Percentiles rank a stretch among this genome's conserved stretches.
Evolutionary conservation across 768 basidiomycete genomes (phyloP).

Genomic region (Naganishia friedmannii): DNA sequence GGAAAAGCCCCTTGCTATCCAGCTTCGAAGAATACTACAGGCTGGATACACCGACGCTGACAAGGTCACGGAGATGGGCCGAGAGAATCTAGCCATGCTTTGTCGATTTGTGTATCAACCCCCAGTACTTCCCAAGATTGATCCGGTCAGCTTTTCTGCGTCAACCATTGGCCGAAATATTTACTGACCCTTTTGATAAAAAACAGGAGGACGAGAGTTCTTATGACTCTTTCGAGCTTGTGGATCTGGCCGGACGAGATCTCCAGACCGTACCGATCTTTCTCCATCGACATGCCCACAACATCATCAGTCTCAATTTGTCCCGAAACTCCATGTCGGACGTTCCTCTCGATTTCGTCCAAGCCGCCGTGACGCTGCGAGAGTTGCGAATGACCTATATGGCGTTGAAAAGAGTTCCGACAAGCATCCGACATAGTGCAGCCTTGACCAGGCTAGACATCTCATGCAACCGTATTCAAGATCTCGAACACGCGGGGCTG

Average conservation of each 20-base stretch:
- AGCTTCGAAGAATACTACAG: constrained; percentile 76
- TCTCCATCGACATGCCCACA: constrained; percentile 77
- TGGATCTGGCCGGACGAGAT: constrained; percentile 77
- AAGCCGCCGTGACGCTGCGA: constrained; percentile 74
- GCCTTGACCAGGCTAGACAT: constrained; percentile 78
- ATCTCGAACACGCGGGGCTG: constrained; percentile 80
- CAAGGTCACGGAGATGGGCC: constrained; percentile 69
- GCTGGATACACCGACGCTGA: constrained; percentile 80
- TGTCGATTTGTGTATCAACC: constrained; percentile 83
- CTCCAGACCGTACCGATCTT: constrained; percentile 84
- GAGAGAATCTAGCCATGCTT: constrained; percentile 76
- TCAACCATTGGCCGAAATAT: constrained; percentile 3
- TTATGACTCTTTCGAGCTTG: constrained; percentile 68
- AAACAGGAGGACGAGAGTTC: constrained; percentile 69
- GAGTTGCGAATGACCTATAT: constrained; percentile 84
- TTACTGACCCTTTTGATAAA: not conserved
- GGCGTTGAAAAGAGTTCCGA: constrained; percentile 91
- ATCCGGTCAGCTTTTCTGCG: constrained; percentile 43
- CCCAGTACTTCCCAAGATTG: constrained; percentile 50
- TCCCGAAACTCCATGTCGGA: constrained; percentile 94
- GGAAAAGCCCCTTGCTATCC: constrained; percentile 80
- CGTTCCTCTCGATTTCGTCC: constrained; percentile 92
- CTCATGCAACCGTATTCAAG: constrained; percentile 83
- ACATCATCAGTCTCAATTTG: constrained; percentile 77
- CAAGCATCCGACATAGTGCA: constrained; percentile 69